Conservation (phyloP, 306 rosid genomes). For the Purshia tridentata region DNA sequence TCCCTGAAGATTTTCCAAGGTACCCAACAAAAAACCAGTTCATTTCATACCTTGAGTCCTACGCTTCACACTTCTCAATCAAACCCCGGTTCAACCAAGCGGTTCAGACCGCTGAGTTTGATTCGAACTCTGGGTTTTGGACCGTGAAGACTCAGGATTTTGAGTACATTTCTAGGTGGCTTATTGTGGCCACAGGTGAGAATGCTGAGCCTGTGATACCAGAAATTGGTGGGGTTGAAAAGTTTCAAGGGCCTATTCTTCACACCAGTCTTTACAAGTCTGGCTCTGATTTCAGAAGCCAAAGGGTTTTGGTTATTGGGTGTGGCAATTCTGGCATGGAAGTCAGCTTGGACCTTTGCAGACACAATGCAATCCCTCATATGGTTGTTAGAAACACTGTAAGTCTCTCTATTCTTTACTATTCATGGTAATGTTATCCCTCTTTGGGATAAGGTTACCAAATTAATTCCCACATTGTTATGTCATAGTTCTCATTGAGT, state of each 20-base stretch:
- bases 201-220: conserved; percentile 86
- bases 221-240: conserved; percentile 49
- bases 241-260: conserved; percentile 44
- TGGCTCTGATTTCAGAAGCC: conserved; percentile 49
- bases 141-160: conserved; percentile 49
- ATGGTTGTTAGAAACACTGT: conserved; percentile 91
- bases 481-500: no score
- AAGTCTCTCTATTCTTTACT: conserved; percentile 20
- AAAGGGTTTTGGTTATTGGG: conserved; percentile 75
- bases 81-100: conserved; percentile 62
- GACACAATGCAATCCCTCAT: conserved; percentile 69
- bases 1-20: conserved; percentile 63
- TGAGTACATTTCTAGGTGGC: conserved; percentile 60
- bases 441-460: no score
- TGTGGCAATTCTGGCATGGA: conserved; percentile 99
- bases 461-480: no score
- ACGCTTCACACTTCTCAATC: conserved; percentile 62
- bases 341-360: conserved; percentile 88
- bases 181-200: conserved; percentile 85
- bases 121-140: conserved; percentile 44
- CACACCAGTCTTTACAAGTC: conserved; percentile 70
- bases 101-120: conserved; percentile 54
- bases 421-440: background rate
- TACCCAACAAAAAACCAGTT: conserved; percentile 82
- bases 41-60: conserved; percentile 73